phyloP scores from a whole-genome alignment of 2,329 filamentous ascomycete genomes.

The Blastomyces silverae region DNA sequence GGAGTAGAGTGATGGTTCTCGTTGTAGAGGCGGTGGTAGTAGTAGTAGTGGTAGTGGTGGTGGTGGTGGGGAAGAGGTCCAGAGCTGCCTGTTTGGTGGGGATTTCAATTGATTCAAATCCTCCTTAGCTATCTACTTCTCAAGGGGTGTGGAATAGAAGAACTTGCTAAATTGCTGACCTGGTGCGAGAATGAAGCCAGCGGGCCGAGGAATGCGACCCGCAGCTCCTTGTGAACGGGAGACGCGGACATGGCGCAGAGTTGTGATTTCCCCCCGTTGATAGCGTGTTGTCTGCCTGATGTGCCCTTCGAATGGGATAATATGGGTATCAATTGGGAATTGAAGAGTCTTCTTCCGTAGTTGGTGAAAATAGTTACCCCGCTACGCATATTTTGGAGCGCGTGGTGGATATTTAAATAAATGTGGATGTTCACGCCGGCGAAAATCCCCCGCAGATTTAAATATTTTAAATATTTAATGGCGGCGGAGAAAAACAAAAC shows the following conservation, averaged over 20 bases:
- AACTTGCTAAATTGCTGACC: slow-evolving; percentile 37
- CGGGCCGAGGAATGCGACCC: slow-evolving; percentile 55
- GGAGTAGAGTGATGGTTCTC: slow-evolving; percentile 28
- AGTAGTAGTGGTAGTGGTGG: neutral
- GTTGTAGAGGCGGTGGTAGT: neutral
- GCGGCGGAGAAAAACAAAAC: neutral
- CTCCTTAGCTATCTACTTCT: neutral
- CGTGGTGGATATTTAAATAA: neutral
- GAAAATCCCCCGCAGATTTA: neutral
- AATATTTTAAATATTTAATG: neutral
- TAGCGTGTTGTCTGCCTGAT: neutral
- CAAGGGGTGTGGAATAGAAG: neutral
- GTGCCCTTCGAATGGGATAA: neutral
- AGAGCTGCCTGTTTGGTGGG: slow-evolving; percentile 46
- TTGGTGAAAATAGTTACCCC: neutral
- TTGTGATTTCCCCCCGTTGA: neutral
- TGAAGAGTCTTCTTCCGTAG: neutral
- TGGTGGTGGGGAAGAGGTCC: slow-evolving; percentile 41
- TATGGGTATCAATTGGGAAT: neutral
- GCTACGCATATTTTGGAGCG: neutral
- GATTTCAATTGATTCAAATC: neutral
- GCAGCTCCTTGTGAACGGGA: slow-evolving; percentile 20
- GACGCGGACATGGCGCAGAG: neutral
- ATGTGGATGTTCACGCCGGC: too few relatives aligned
- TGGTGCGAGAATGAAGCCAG: slow-evolving; percentile 63